phyloP scores from a whole-genome alignment of 305 asterid genomes.

The Fraxinus greggii region DNA sequence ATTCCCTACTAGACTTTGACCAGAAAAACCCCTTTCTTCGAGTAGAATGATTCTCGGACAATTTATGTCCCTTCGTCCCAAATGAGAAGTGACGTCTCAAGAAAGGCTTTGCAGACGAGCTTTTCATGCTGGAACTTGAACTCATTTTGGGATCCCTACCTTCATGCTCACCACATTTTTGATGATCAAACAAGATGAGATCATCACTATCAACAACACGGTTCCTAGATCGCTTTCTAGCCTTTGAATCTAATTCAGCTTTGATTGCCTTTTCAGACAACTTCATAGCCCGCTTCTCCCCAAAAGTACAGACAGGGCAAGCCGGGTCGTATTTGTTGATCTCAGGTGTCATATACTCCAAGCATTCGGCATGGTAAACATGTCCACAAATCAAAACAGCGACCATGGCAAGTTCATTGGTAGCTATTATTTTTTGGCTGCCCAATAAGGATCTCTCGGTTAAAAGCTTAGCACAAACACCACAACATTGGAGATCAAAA shows the following conservation, averaged over 20 bases:
- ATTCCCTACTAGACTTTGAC: slow-evolving; percentile 75
- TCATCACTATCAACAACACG: slow-evolving; percentile 68
- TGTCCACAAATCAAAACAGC: slow-evolving; percentile 87
- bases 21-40: slow-evolving; percentile 69
- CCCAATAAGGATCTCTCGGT: slow-evolving; percentile 73
- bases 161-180: slow-evolving; percentile 47
- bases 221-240: slow-evolving; percentile 54
- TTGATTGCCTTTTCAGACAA: slow-evolving; percentile 79
- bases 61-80: slow-evolving; percentile 59
- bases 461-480: slow-evolving; percentile 69
- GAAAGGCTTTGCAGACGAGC: slow-evolving; percentile 63
- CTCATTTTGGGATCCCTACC: slow-evolving; percentile 61
- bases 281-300: slow-evolving; percentile 75
- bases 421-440: slow-evolving; percentile 53
- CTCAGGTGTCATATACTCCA: slow-evolving; percentile 87
- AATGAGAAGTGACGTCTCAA: slow-evolving; percentile 81
- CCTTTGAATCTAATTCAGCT: slow-evolving; percentile 71
- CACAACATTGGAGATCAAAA: slow-evolving; percentile 73
- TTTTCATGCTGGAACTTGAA: slow-evolving; percentile 75
- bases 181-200: slow-evolving; percentile 48
- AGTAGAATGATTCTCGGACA: slow-evolving; percentile 53
- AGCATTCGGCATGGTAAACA: slow-evolving; percentile 87
- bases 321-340: slow-evolving; percentile 78
- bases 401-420: slow-evolving; percentile 74
- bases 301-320: slow-evolving; percentile 88